phyloP scores from a whole-genome alignment of 805 yeast species.

The Pachysolen tannophilus region DNA sequence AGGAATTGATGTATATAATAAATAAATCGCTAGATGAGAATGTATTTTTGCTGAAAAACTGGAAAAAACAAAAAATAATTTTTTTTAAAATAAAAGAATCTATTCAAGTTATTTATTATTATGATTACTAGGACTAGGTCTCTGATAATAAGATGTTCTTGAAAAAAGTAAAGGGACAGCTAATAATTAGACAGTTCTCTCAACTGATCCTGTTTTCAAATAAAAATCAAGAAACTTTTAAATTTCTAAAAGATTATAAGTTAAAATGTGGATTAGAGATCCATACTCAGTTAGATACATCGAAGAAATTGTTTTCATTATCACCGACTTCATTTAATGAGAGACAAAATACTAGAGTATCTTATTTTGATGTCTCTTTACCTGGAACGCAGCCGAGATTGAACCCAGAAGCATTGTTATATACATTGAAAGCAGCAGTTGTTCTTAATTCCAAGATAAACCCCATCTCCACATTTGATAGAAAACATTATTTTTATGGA shows the following conservation, averaged over 20 bases:
- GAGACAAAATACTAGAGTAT: constrained; percentile 59
- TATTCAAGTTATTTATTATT: neutral
- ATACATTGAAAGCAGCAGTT: constrained; percentile 65
- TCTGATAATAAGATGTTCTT: no score
- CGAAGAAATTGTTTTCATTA: constrained; percentile 66
- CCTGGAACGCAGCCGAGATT: constrained; percentile 91
- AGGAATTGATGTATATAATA: no score
- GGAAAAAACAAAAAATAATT: no score
- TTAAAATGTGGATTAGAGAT: constrained; percentile 87
- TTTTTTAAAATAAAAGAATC: neutral
- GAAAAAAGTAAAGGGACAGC: no score
- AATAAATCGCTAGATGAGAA: no score
- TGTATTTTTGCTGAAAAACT: no score
- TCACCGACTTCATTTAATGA: constrained; percentile 37
- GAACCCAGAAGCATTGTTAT: constrained; percentile 64
- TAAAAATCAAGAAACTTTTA: no score
- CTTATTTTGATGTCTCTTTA: constrained; percentile 75
- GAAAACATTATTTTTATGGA: constrained; percentile 93
- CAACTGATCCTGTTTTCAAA: no score
- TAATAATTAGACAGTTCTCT: no score
- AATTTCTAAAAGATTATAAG: constrained; percentile 3
- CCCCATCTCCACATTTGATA: constrained; percentile 61
- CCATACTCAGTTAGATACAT: constrained; percentile 80
- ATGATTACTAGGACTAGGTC: no score
- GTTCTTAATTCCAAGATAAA: constrained; percentile 59